Evolutionary conservation across 176 grass and related monocot species (phyloP), one percentile per base, ranked within the genome.

Genomic region (Oryza nivara): DNA sequence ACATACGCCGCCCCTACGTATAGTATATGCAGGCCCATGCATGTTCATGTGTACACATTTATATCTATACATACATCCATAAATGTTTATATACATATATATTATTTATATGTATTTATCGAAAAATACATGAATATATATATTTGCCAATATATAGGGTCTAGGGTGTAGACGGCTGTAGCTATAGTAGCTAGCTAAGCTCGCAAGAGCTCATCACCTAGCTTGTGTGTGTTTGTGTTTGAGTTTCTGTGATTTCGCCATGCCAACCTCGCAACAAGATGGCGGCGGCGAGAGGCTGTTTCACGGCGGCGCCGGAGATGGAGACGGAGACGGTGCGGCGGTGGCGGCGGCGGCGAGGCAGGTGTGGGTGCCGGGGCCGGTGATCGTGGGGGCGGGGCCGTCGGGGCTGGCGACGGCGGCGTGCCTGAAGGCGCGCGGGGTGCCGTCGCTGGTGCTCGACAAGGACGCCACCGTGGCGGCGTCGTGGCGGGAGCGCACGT

Each of bases 351-450:
- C 12, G 7, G 28, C 23, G 2, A 85, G 86, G 74, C 84, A 88
- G 87, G 83, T 94, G 40, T 97, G 95, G 92, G 86, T 97, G 23
- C 92, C 92, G 0, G 92, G 95, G n/a, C 92, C 95, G 4, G 67
- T 97, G 60, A 94, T 97, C 38, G 84, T 97, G 11, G 94, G 94
- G 38, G 94, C 94, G 19, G 95, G 95, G 1, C 95, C 95, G 9
- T 94, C 95, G 9, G 95, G 95, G 15, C 81, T 94, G 7, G 95
- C 95, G 0, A 90, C 86, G 20, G 95, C 92, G 17, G 95, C 92
- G 20, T 97, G 95, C 89, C 88, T 97, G 11, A 87, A 90, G 64
- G 80, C 82, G 26, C 86, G 83, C 46, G 88, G 92, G 9, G 88
- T 97, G 14, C 92, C 95, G 28, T 91, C 88, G 44, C 87, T 92